Conservation (phyloP, 495 filamentous ascomycete species). For the Penicillium egyptiacum region DNA sequence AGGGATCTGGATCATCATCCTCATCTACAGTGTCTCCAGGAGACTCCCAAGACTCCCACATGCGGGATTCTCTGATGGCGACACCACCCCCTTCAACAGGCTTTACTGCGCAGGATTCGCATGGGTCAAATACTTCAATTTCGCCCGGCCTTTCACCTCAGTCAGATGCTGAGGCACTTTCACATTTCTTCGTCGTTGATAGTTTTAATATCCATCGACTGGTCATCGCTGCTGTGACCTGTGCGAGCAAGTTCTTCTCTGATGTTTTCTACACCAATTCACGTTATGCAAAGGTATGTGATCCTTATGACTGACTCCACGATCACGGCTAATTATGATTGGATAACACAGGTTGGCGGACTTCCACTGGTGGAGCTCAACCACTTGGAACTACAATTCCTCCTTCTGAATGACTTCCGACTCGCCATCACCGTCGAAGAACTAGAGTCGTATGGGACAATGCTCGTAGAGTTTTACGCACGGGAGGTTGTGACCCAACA, state of each 20-base stretch:
- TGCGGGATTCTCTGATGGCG: constrained; percentile 35
- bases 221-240: constrained; percentile 96
- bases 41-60: constrained; percentile 15
- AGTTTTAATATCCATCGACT: constrained; percentile 98
- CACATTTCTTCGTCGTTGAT: constrained; percentile 94
- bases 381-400: constrained; percentile 94
- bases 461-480: constrained; percentile 98
- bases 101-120: constrained; percentile 37
- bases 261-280: constrained; percentile 99
- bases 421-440: constrained; percentile 93
- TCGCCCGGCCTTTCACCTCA: constrained; percentile 39
- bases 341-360: constrained; percentile 73
- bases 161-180: constrained; percentile 58
- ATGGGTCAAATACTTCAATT: constrained; percentile 32
- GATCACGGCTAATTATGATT: constrained; percentile 5
- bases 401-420: constrained; percentile 95
- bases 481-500: constrained; percentile 81
- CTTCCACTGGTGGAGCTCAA: constrained; percentile 96
- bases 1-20: constrained; percentile 14
- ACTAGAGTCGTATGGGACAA: constrained; percentile 94
- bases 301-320: constrained; percentile 6
- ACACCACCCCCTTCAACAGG: constrained; percentile 37
- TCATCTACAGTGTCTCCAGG: constrained; percentile 18
- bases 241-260: constrained; percentile 99
- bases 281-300: constrained; percentile 91